Evolutionary conservation across 495 filamentous ascomycete species (phyloP).

Genomic region (Melanomma pulvis-pyrius): DNA sequence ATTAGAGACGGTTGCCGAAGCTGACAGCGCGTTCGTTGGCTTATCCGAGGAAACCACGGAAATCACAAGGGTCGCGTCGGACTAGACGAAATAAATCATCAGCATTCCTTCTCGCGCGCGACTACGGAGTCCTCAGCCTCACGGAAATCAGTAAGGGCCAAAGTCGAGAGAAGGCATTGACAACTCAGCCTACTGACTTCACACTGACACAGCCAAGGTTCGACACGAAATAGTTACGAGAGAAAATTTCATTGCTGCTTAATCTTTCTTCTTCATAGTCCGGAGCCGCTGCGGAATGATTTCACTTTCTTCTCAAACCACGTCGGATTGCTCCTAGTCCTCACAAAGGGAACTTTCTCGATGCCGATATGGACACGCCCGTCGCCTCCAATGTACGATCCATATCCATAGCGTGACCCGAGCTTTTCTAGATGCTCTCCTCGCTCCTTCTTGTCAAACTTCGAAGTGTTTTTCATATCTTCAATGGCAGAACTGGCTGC

Average conservation of each 20-base stretch:
- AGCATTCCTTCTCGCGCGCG: background rate
- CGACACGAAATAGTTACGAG: background rate
- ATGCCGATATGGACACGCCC: constrained; percentile 50
- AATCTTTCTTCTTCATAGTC: background rate
- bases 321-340: background rate
- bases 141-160: background rate
- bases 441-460: constrained; percentile 13
- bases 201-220: background rate
- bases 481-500: constrained; percentile 29
- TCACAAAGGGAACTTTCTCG: constrained; percentile 39
- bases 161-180: background rate
- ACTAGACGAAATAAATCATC: background rate
- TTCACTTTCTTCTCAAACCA: background rate
- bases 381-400: constrained; percentile 50
- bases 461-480: constrained; percentile 11
- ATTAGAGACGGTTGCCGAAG: background rate
- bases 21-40: background rate
- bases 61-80: background rate
- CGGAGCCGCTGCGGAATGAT: background rate
- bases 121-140: background rate
- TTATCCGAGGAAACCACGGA: background rate
- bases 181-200: background rate
- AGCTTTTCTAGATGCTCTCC: constrained; percentile 8
- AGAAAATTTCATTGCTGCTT: background rate
- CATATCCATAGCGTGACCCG: constrained; percentile 47